These are phyloP conservation scores for Penicillium brevicompactum DNA, from an alignment of 2,329 filamentous ascomycete species.

Conservation along the genomic window DNA sequence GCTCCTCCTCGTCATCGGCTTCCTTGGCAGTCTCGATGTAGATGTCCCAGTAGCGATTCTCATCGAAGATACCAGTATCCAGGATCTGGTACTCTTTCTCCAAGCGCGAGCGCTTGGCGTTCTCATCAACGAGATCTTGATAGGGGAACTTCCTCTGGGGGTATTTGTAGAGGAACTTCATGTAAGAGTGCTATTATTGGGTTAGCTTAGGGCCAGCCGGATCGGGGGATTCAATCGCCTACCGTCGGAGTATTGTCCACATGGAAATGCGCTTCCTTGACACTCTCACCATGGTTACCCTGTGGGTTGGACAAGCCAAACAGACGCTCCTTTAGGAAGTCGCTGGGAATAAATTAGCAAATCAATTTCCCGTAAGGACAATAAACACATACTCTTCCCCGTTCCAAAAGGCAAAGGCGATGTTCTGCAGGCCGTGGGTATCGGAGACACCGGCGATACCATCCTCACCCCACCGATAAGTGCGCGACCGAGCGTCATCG, in stretches of 20 bases:
- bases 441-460: constrained; percentile 96
- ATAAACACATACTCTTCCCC: constrained; percentile 74
- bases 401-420: constrained; percentile 97
- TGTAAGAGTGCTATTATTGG: constrained; percentile 79
- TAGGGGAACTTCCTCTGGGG: constrained; percentile 92
- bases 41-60: constrained; percentile 94
- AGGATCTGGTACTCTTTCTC: constrained; percentile 90
- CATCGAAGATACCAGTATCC: constrained; percentile 85
- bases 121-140: constrained; percentile 81
- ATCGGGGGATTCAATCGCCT: constrained; percentile 20
- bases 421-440: constrained; percentile 86
- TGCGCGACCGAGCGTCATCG: constrained; percentile 83
- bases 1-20: constrained; percentile 83
- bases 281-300: constrained; percentile 93
- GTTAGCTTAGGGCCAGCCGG: neutral
- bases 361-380: neutral
- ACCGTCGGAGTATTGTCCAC: constrained; percentile 86
- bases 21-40: constrained; percentile 97
- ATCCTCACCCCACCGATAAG: constrained; percentile 95
- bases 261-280: constrained; percentile 97
- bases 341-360: constrained; percentile 52
- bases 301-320: constrained; percentile 96
- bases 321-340: constrained; percentile 90
- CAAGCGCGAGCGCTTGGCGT: constrained; percentile 71
- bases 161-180: constrained; percentile 99